Percentiles rank a stretch among this genome's conserved stretches.
Conservation (phyloP, 768 basidiomycete genomes). For the Boletus insuetus region DNA sequence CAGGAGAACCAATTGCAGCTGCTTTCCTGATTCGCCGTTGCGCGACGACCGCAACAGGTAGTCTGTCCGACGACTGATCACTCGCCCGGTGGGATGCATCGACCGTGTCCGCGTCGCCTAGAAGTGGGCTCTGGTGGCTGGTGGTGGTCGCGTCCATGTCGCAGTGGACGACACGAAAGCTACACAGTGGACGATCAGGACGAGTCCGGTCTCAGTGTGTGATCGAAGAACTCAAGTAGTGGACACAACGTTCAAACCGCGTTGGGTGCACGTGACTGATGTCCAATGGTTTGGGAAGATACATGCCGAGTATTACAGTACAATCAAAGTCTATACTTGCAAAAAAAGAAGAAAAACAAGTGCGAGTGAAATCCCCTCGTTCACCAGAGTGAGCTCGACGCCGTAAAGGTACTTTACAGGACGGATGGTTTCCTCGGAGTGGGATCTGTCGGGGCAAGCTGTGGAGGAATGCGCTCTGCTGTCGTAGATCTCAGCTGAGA, state of each 20-base stretch:
- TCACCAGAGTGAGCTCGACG: background rate
- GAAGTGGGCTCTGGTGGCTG: constrained; percentile 30
- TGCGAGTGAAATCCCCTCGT: background rate
- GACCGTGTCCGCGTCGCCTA: constrained; percentile 38
- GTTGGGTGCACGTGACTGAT: constrained; percentile 30
- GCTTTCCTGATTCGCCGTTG: constrained; percentile 29
- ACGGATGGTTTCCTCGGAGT: constrained; percentile 12
- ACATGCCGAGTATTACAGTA: background rate
- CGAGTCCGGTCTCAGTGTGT: background rate
- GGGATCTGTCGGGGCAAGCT: constrained; percentile 11
- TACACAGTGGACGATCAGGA: background rate
- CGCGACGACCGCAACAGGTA: constrained; percentile 35
- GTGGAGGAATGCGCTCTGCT: constrained; percentile 11
- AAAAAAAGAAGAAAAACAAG: background rate
- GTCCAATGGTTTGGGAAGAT: background rate
- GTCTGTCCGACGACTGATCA: constrained; percentile 55
- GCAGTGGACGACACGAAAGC: background rate
- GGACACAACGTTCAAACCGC: constrained; percentile 28
- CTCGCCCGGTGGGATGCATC: constrained; percentile 45
- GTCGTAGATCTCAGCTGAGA: constrained; percentile 16
- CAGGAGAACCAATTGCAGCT: constrained; percentile 29
- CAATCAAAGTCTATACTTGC: constrained; percentile 8
- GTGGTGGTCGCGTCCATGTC: constrained; percentile 20
- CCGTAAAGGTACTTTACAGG: background rate
- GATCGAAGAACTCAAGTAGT: constrained; percentile 13